Conservation (phyloP, 2,329 filamentous ascomycete species). For the Pestalotiopsis sp. region DNA sequence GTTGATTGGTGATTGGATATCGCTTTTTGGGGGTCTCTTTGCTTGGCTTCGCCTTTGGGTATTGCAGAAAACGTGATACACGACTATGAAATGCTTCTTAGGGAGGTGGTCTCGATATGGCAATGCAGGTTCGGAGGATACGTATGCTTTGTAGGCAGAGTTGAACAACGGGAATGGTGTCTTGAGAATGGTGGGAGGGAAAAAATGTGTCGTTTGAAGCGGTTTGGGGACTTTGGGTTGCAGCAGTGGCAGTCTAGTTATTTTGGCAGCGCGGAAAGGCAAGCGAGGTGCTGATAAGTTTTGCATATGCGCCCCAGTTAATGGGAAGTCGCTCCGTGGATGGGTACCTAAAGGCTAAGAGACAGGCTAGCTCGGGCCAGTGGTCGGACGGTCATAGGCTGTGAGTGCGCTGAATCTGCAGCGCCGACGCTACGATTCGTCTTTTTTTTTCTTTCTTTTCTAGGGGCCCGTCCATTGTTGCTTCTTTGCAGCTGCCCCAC, state of each 20-base stretch:
- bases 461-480: too few relatives aligned
- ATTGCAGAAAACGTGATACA: background rate
- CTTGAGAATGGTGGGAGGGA: background rate
- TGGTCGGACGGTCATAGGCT: too few relatives aligned
- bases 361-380: background rate
- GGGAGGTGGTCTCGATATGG: background rate
- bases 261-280: background rate
- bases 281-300: background rate
- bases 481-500: too few relatives aligned
- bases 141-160: background rate
- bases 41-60: background rate
- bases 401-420: too few relatives aligned
- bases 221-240: background rate
- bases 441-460: too few relatives aligned
- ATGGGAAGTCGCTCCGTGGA: background rate
- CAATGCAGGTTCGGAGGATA: background rate
- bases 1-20: background rate
- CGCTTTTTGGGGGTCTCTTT: background rate
- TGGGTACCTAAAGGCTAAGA: background rate
- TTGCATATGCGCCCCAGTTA: background rate
- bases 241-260: background rate
- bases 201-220: background rate
- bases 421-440: too few relatives aligned
- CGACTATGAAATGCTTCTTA: background rate
- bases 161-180: background rate